Evolutionary conservation across 1,284 basidiomycete genomes (phyloP).

Genomic region (Ganoderma boninense): DNA sequence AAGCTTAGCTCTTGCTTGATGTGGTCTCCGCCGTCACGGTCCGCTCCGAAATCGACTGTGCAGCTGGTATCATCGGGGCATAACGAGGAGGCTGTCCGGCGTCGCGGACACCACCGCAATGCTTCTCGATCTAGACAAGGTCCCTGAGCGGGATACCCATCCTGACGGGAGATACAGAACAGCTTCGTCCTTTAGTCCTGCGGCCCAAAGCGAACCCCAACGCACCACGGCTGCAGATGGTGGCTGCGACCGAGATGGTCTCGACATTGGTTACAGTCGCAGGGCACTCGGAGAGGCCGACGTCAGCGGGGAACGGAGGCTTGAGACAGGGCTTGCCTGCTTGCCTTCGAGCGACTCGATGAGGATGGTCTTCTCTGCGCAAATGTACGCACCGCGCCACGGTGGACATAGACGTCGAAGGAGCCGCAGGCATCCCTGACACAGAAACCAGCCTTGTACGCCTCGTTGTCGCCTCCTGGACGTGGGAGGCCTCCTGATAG

Average conservation of each 20-base stretch:
- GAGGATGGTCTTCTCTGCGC: constrained; percentile 97
- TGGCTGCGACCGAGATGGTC: constrained; percentile 98
- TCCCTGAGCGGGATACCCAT: too few relatives aligned
- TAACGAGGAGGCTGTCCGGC: too few relatives aligned
- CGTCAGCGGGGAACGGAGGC: constrained; percentile 99
- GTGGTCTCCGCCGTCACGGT: too few relatives aligned
- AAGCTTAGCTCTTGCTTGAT: too few relatives aligned
- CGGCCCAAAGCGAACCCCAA: constrained; percentile 93
- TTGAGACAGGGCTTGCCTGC: constrained; percentile 98
- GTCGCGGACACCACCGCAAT: too few relatives aligned
- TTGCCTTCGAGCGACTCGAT: constrained; percentile 98
- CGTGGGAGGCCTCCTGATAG: too few relatives aligned
- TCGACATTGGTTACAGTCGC: constrained; percentile 99
- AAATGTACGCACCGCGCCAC: constrained; percentile 98
- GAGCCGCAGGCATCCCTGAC: too few relatives aligned
- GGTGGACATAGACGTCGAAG: constrained; percentile 93
- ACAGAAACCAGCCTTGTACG: too few relatives aligned
- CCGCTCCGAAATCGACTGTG: too few relatives aligned
- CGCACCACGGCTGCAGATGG: constrained; percentile 91
- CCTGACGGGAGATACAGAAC: constrained; percentile 96
- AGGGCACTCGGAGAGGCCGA: constrained; percentile 96
- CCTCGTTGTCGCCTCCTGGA: too few relatives aligned
- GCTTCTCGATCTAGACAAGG: too few relatives aligned
- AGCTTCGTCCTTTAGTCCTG: constrained; percentile 97
- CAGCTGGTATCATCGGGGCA: too few relatives aligned